Evolutionary conservation across 73 alveolate species (phyloP).

Genomic region (Diophrys sp.): DNA sequence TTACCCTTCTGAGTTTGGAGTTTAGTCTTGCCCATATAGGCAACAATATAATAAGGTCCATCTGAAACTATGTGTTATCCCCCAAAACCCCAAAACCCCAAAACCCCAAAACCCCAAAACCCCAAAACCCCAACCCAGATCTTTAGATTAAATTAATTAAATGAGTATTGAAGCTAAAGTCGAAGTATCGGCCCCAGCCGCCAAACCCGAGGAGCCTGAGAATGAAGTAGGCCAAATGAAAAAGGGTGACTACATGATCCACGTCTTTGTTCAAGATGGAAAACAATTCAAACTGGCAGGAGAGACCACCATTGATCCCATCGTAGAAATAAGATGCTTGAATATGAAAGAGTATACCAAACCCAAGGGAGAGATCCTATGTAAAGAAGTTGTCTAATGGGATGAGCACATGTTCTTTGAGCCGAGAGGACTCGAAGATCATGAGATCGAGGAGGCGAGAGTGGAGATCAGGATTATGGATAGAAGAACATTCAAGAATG

Average conservation of each 20-base stretch:
- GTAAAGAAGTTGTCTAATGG: slow-evolving; percentile 42
- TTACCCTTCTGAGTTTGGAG: too few species aligned
- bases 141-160: too few species aligned
- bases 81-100: too few species aligned
- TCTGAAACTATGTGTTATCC: too few species aligned
- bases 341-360: slow-evolving; percentile 57
- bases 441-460: slow-evolving; percentile 36
- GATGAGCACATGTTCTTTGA: slow-evolving; percentile 72
- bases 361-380: slow-evolving; percentile 60
- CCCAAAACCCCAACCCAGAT: too few species aligned
- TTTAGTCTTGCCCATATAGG: too few species aligned
- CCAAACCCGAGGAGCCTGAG: too few species aligned
- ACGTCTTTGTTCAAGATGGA: slow-evolving; percentile 61
- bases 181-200: too few species aligned
- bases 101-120: too few species aligned
- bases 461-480: slow-evolving; percentile 31
- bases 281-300: slow-evolving; percentile 52
- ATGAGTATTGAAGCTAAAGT: too few species aligned
- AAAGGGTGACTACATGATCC: too few species aligned
- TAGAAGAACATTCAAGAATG: slow-evolving; percentile 39
- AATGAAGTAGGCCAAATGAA: slow-evolving; percentile 42
- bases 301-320: slow-evolving; percentile 73
- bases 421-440: slow-evolving; percentile 39
- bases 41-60: too few species aligned
- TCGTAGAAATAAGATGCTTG: slow-evolving; percentile 52